Conservation (phyloP, 345 rosid species). For the Microcos paniculata region DNA sequence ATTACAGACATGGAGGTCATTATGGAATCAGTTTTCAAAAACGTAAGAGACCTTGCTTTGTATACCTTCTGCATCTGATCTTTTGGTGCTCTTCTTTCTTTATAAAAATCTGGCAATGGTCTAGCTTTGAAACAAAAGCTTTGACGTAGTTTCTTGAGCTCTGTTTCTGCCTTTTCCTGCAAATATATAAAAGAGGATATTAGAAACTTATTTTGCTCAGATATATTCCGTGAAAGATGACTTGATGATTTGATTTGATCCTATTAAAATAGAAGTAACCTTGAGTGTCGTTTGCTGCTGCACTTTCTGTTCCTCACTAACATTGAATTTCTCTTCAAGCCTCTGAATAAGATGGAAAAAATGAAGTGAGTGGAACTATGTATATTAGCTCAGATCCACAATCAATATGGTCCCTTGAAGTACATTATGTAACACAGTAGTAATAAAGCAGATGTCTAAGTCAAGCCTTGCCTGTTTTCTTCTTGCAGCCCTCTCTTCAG, state of each 20-base stretch:
- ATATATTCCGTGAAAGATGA: not conserved
- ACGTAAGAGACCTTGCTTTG: not conserved
- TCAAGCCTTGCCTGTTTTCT: conserved; percentile 65
- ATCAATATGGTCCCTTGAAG: not conserved
- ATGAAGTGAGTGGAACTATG: not conserved
- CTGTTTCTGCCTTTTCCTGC: conserved; percentile 69
- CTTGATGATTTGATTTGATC: not conserved
- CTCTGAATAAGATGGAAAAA: conserved; percentile 38
- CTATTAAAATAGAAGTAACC: conserved; percentile 28
- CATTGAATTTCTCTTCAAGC: conserved; percentile 82
- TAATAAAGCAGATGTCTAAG: not conserved
- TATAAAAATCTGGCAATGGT: conserved; percentile 88
- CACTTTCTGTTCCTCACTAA: conserved; percentile 39
- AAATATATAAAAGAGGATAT: not conserved
- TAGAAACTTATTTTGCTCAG: not conserved
- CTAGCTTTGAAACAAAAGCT: conserved; percentile 90
- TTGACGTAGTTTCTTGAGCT: conserved; percentile 57
- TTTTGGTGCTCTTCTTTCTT: conserved; percentile 40
- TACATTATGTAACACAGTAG: not conserved
- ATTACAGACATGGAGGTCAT: not conserved
- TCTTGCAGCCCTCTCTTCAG: conserved; percentile 83
- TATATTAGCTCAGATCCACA: not conserved
- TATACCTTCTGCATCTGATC: conserved; percentile 51
- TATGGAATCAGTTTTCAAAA: not conserved
- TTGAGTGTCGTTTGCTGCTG: conserved; percentile 50